phyloP scores from a whole-genome alignment of 148 eudicot species.

The Cornus controversa region DNA sequence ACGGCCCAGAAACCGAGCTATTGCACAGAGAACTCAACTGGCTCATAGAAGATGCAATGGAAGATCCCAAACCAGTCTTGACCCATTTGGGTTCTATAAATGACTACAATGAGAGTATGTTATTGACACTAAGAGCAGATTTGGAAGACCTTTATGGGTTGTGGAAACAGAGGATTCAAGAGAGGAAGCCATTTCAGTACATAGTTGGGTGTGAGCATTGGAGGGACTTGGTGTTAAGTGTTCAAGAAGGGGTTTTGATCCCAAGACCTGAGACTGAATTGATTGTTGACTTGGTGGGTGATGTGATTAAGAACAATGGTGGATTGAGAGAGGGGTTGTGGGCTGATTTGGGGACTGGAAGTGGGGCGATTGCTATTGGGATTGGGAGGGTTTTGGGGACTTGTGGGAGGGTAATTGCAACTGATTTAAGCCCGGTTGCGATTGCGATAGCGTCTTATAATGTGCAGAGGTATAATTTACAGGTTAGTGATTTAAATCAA shows the following conservation, averaged over 20 bases:
- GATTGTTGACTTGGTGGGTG: slow-evolving; percentile 71
- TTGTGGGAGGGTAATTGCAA: slow-evolving; percentile 68
- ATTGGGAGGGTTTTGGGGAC: slow-evolving; percentile 63
- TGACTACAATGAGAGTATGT: neutral
- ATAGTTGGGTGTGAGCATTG: slow-evolving; percentile 98
- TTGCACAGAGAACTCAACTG: slow-evolving; percentile 76
- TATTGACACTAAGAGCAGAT: slow-evolving; percentile 39
- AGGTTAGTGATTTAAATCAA: slow-evolving; percentile 50
- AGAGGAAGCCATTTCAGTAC: slow-evolving; percentile 90
- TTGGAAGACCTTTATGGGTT: slow-evolving; percentile 56
- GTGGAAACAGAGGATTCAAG: slow-evolving; percentile 74
- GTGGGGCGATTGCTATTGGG: slow-evolving; percentile 93
- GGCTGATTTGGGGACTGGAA: slow-evolving; percentile 97
- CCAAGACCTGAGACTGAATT: slow-evolving; percentile 90
- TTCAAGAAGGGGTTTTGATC: slow-evolving; percentile 86
- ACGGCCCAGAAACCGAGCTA: slow-evolving; percentile 57
- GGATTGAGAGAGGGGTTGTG: slow-evolving; percentile 65
- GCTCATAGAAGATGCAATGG: slow-evolving; percentile 73
- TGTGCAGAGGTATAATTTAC: slow-evolving; percentile 78
- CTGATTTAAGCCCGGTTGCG: slow-evolving; percentile 77
- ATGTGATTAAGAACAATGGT: slow-evolving; percentile 31
- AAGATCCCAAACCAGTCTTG: slow-evolving; percentile 30
- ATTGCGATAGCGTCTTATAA: slow-evolving; percentile 71
- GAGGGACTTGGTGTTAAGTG: slow-evolving; percentile 91
- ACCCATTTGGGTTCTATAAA: slow-evolving; percentile 19